These are phyloP conservation scores for Thoreauomyces humboldtii DNA, from an alignment of 192 early-diverging fungal species.

Conservation along the genomic window DNA sequence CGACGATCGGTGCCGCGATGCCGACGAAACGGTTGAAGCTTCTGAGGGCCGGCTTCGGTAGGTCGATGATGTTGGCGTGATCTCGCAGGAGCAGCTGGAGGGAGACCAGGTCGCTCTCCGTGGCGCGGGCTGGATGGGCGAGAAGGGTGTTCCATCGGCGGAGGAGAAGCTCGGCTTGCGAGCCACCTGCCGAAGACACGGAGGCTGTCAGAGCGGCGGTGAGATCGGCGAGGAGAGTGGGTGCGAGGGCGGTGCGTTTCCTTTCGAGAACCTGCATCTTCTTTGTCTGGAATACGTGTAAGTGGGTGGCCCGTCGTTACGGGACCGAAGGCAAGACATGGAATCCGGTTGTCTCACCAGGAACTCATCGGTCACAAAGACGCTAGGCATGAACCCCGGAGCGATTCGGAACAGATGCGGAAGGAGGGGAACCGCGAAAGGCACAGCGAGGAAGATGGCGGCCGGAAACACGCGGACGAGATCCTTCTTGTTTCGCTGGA, in stretches of 20 bases:
- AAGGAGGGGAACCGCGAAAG: slow-evolving; percentile 7
- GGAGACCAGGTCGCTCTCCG: slow-evolving; percentile 5
- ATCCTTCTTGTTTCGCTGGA: slow-evolving; percentile 16
- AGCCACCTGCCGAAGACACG: background rate
- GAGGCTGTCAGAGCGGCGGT: background rate
- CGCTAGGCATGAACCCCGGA: slow-evolving; percentile 3
- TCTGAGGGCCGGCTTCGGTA: background rate
- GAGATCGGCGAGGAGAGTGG: background rate
- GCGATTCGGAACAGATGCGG: background rate
- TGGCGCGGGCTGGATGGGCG: background rate
- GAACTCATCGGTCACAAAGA: slow-evolving; percentile 16
- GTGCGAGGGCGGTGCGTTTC: background rate
- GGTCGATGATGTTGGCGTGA: background rate
- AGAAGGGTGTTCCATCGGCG: background rate
- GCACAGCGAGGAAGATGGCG: slow-evolving; percentile 8
- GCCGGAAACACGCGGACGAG: slow-evolving; percentile 1
- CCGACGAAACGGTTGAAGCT: background rate
- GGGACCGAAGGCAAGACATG: too few relatives aligned
- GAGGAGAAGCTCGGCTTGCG: background rate
- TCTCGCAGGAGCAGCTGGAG: slow-evolving; percentile 1
- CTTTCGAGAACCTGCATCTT: background rate
- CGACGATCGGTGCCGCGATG: background rate
- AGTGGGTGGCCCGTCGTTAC: too few relatives aligned
- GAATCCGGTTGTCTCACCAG: too few relatives aligned
- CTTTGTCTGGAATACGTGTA: too few relatives aligned